These are phyloP conservation scores for Heteromeles arbutifolia DNA, from an alignment of 306 rosid genomes.

Conservation along the genomic window DNA sequence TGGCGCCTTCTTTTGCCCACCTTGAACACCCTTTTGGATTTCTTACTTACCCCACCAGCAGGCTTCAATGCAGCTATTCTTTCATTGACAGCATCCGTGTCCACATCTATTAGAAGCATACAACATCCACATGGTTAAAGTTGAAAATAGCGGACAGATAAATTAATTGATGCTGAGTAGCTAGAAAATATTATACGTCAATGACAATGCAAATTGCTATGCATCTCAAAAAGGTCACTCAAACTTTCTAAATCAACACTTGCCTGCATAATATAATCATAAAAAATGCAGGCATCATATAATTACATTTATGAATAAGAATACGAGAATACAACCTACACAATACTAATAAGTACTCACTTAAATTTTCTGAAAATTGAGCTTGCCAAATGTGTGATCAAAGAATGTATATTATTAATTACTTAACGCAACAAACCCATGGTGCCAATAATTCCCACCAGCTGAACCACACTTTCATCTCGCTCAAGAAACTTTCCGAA, in stretches of 20 bases:
- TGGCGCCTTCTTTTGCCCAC: constrained; percentile 60
- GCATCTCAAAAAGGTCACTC: background rate
- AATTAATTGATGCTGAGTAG: background rate
- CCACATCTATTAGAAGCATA: constrained; percentile 43
- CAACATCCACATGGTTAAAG: background rate
- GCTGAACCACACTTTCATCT: background rate
- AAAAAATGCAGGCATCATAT: background rate
- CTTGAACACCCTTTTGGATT: constrained; percentile 58
- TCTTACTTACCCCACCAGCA: constrained; percentile 69
- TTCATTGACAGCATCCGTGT: constrained; percentile 45
- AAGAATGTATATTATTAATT: background rate
- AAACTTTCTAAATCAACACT: background rate
- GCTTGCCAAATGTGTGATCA: background rate
- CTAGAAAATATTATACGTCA: background rate
- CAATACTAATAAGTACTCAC: background rate
- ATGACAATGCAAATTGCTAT: background rate
- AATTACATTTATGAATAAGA: background rate
- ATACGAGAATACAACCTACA: background rate
- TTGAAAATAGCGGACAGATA: background rate
- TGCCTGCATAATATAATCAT: background rate
- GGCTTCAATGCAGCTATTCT: constrained; percentile 47
- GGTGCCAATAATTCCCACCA: background rate
- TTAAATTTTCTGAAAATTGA: background rate
- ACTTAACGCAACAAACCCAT: background rate
- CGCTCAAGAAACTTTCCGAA: background rate